A percentile compares a stretch with the other conserved stretches of the same genome.
Evolutionary conservation across 345 rosid genomes (phyloP).

Genomic region (Eucalyptus pumila): DNA sequence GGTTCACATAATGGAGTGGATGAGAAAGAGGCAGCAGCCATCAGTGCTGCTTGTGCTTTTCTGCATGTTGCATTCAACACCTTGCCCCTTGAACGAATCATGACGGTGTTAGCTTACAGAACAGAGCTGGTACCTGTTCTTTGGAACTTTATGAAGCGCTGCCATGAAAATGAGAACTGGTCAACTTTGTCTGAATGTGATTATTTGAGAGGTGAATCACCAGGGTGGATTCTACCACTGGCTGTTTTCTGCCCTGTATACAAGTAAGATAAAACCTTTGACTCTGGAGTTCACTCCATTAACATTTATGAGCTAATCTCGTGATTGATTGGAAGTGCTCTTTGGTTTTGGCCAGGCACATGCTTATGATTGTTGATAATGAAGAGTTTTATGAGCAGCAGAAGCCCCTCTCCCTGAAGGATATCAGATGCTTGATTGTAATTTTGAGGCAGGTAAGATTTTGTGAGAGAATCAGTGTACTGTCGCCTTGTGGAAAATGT

Average conservation of each 20-base stretch:
- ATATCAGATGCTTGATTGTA: conserved; percentile 57
- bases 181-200: conserved; percentile 48
- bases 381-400: conserved; percentile 97
- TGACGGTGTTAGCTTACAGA: conserved; percentile 89
- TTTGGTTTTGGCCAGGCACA: conserved; percentile 58
- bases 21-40: conserved; percentile 64
- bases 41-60: conserved; percentile 93
- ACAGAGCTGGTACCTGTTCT: conserved; percentile 87
- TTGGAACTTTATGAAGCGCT: conserved; percentile 86
- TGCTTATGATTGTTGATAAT: conserved; percentile 92
- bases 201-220: conserved; percentile 68
- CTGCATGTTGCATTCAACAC: conserved; percentile 70
- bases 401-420: conserved; percentile 78
- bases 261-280: conserved; percentile 44
- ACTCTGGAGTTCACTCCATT: neutral
- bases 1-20: conserved; percentile 19
- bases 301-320: neutral
- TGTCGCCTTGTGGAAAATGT: neutral
- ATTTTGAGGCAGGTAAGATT: conserved; percentile 76
- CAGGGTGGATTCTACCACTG: conserved; percentile 93
- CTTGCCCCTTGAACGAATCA: conserved; percentile 69
- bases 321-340: neutral
- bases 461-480: neutral
- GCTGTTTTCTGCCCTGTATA: conserved; percentile 96
- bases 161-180: conserved; percentile 87